Conservation (phyloP, 106 monocot species). For the Dendrobium nobile region DNA sequence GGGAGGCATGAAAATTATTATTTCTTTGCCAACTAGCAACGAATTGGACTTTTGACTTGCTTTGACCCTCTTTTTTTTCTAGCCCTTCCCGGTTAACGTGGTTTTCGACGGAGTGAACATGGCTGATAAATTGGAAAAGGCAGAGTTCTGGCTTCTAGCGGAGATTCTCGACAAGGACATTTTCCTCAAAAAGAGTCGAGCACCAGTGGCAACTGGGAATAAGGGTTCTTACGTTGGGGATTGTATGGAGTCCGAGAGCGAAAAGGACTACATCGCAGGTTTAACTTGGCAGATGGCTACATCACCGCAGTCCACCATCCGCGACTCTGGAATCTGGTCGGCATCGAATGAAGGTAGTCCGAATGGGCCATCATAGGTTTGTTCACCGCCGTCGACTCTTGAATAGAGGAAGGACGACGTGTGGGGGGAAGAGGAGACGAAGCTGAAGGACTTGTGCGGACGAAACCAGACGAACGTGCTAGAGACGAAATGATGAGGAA, state of each 20-base stretch:
- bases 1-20: too few species aligned
- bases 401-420: slow-evolving; percentile 2
- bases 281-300: slow-evolving; percentile 31
- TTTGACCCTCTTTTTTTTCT: too few species aligned
- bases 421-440: background rate
- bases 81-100: too few species aligned
- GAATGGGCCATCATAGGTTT: slow-evolving; percentile 13
- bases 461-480: too few species aligned
- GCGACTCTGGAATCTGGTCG: slow-evolving; percentile 12
- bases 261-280: slow-evolving; percentile 42
- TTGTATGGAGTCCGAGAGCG: slow-evolving; percentile 27
- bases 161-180: slow-evolving; percentile 5
- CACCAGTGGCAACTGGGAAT: background rate
- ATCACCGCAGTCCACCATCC: slow-evolving; percentile 18
- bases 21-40: too few species aligned
- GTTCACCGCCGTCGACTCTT: slow-evolving; percentile 12
- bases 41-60: too few species aligned
- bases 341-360: slow-evolving; percentile 14
- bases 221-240: slow-evolving; percentile 5
- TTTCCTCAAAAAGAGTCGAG: background rate
- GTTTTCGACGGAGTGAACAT: background rate
- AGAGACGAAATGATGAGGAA: too few species aligned
- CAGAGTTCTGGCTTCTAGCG: slow-evolving; percentile 1
- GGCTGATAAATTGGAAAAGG: background rate
- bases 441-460: too few species aligned